A percentile compares a stretch with the other conserved stretches of the same genome.
phyloP scores from a whole-genome alignment of 371 early-diverging fungal genomes.

The Syncephalastrum racemosum region DNA sequence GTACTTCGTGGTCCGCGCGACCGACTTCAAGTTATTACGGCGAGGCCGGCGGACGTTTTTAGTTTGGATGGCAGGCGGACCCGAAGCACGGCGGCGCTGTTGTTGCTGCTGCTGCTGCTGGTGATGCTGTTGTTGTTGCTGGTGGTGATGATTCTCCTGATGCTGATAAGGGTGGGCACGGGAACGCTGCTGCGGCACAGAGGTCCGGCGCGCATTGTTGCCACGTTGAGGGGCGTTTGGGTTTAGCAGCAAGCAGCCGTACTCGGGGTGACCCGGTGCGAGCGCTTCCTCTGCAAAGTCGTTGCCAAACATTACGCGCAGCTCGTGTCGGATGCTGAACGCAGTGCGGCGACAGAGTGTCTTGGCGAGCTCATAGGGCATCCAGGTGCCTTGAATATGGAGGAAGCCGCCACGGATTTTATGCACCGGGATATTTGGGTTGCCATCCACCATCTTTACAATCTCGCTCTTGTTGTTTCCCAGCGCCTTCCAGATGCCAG shows the following conservation, averaged over 20 bases:
- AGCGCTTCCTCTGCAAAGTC: constrained; percentile 52
- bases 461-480: constrained; percentile 70
- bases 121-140: too few species aligned
- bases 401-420: constrained; percentile 72
- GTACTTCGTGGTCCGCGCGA: too few species aligned
- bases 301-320: constrained; percentile 64
- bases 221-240: constrained; percentile 12
- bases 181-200: too few species aligned
- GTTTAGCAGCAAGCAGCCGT: constrained; percentile 42
- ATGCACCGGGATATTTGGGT: constrained; percentile 60
- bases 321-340: constrained; percentile 58
- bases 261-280: constrained; percentile 52
- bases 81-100: too few species aligned
- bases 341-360: constrained; percentile 57
- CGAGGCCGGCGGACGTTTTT: too few species aligned
- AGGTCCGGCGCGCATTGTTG: too few species aligned
- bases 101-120: too few species aligned
- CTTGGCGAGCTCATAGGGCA: constrained; percentile 60
- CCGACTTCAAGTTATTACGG: too few species aligned
- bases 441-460: constrained; percentile 66
- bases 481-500: constrained; percentile 76
- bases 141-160: too few species aligned
- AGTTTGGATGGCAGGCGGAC: too few species aligned
- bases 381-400: constrained; percentile 77
- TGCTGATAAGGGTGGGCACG: too few species aligned